A percentile compares a stretch with the other conserved stretches of the same genome.
Evolutionary conservation across 2,329 filamentous ascomycete species (phyloP).

Genomic region (Pseudogymnoascus sp.): DNA sequence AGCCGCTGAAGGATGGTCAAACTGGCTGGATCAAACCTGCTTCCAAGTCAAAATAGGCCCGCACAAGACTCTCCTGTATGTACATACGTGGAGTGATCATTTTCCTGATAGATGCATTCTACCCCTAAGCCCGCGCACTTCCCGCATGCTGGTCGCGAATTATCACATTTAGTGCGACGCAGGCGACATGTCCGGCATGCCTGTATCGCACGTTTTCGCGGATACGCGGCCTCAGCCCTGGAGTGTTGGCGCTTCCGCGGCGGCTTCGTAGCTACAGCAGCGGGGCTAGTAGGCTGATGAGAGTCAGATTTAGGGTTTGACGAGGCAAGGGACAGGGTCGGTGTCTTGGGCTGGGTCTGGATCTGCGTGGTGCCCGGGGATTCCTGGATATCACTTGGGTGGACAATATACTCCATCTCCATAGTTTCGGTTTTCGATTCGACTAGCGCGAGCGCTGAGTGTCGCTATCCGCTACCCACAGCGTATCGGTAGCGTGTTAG

Average conservation of each 20-base stretch:
- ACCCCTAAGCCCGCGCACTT: conserved; percentile 28
- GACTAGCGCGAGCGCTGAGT: not conserved
- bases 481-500: not conserved
- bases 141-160: conserved; percentile 27
- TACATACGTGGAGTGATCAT: conserved; percentile 14
- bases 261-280: conserved; percentile 2
- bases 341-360: not conserved
- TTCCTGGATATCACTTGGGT: conserved; percentile 7
- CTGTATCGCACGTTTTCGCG: conserved; percentile 28
- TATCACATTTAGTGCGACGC: conserved; percentile 30
- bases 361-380: not conserved
- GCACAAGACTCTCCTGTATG: not conserved
- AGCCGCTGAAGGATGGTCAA: conserved; percentile 15
- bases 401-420: conserved; percentile 9
- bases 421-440: conserved; percentile 2
- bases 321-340: not conserved
- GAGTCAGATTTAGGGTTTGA: not conserved
- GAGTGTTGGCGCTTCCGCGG: conserved; percentile 1
- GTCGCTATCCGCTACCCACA: not conserved
- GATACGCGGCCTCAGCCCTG: conserved; percentile 11
- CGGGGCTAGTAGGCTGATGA: not conserved
- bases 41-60: not conserved
- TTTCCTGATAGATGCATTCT: conserved; percentile 25
- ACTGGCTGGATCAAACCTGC: conserved; percentile 15
- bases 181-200: conserved; percentile 29